Evolutionary conservation across 345 rosid genomes (phyloP), one percentile per base, ranked within the genome.

Genomic region (Moricandia moricandioides): DNA sequence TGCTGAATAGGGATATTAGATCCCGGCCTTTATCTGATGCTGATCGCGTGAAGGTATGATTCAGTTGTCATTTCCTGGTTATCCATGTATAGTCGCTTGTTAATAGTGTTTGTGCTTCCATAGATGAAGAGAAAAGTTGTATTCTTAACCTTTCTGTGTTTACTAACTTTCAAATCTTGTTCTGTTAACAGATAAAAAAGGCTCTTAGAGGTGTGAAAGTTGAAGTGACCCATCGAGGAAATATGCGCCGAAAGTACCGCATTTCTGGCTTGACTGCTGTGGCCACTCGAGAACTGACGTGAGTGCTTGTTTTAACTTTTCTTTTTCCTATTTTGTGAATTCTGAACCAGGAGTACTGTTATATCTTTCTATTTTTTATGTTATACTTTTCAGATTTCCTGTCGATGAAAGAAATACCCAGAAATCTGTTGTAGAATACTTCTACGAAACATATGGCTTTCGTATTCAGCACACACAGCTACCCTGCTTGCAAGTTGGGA

Each of bases 401-500:
- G 92, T 91, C 6, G 97, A 93, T 69, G 98, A 91, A 26, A 84
- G 92, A 79, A 92, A 96, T 31, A 91, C 97, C 4, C 71, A 85
- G 86, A 93, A 93, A 73, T 91, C 92, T 55, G 98, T 91, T 13
- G 95, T 93, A 18, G 96, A 86, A 68, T 93, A 93, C 82, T 93
- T 93, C 75, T 77, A 72, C 0, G 97, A 89, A 60, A 89, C 97
- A 7, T 91, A 93, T 79, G 92, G 91, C 16, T 89, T 89, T 30
- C 75, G 72, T 1, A 93, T 93, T 73, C 89, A 85, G 79, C 89
- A 88, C 72, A 82, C 88, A 8, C 96, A 89, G 31, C 86, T 86
- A 86, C 98, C 98, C 10, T 93, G 98, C 70, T 84, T 93, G 31
- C 98, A 93, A 89, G 98, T 93, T 31, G 98, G 97, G 17, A 91